Conservation (phyloP, 768 basidiomycete species). For the Pulveroboletus sp. region DNA sequence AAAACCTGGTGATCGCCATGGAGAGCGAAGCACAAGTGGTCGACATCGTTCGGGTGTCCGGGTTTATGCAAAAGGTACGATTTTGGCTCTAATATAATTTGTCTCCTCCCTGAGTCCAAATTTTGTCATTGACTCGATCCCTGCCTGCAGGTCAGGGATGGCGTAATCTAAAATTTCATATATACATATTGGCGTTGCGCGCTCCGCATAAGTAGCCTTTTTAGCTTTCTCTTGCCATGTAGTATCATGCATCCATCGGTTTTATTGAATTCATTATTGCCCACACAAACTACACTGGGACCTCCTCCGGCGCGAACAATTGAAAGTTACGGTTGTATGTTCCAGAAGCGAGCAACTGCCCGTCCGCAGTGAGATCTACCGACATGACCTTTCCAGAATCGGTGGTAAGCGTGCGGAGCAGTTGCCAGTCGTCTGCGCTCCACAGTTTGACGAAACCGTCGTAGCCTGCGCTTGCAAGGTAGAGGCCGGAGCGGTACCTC, state of each 20-base stretch:
- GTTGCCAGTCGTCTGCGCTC: conserved; percentile 98
- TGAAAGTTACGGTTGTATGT: conserved; percentile 96
- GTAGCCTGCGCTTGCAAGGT: conserved; percentile 91
- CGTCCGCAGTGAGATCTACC: conserved; percentile 85
- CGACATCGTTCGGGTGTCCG: conserved; percentile 81
- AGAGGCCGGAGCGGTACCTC: conserved; percentile 82
- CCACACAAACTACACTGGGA: conserved; percentile 27
- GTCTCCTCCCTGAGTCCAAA: conserved; percentile 20
- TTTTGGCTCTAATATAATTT: conserved; percentile 9
- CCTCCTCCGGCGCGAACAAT: conserved; percentile 78
- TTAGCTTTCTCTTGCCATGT: conserved; percentile 24
- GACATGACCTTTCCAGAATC: conserved; percentile 99
- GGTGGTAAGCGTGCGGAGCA: conserved; percentile 81
- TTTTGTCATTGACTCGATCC: conserved; percentile 21
- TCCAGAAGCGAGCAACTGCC: conserved; percentile 79
- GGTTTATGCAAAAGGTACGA: conserved; percentile 85
- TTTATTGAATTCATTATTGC: conserved; percentile 22
- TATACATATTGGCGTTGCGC: conserved; percentile 12
- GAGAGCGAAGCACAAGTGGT: conserved; percentile 82
- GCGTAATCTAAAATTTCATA: conserved; percentile 35
- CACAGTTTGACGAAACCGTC: conserved; percentile 94
- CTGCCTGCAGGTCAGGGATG: conserved; percentile 36
- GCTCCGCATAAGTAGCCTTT: conserved; percentile 7
- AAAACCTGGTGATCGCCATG: conserved; percentile 78
- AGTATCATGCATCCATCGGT: conserved; percentile 29